Evolutionary conservation across 305 asterid genomes (phyloP).

Genomic region (Lippia alba): DNA sequence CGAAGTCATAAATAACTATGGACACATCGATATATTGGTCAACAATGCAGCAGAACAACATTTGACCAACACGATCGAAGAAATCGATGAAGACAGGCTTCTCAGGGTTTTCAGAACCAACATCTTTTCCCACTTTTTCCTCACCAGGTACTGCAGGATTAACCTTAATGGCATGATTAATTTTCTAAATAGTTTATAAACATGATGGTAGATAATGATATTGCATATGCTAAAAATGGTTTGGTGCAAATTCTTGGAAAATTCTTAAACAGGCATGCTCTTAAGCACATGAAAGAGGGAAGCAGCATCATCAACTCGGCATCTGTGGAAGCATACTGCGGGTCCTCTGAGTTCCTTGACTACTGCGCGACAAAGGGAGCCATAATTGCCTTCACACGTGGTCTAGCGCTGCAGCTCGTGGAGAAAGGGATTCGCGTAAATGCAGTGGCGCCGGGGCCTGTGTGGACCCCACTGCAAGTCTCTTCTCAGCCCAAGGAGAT

Average conservation of each 20-base stretch:
- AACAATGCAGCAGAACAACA: conserved; percentile 87
- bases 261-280: conserved; percentile 63
- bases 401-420: conserved; percentile 65
- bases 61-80: conserved; percentile 57
- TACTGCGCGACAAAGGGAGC: conserved; percentile 86
- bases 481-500: conserved; percentile 32
- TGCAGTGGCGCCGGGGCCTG: conserved; percentile 86
- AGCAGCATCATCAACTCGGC: conserved; percentile 77
- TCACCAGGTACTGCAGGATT: conserved; percentile 47
- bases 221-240: too few relatives aligned
- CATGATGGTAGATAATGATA: too few relatives aligned
- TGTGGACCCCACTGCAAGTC: conserved; percentile 72
- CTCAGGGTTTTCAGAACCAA: conserved; percentile 82
- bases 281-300: conserved; percentile 86
- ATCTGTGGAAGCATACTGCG: conserved; percentile 66
- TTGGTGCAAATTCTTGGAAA: too few relatives aligned
- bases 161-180: too few relatives aligned
- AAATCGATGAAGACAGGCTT: conserved; percentile 71
- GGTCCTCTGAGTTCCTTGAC: conserved; percentile 67
- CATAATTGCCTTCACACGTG: conserved; percentile 75
- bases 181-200: too few relatives aligned
- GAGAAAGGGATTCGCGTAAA: conserved; percentile 73
- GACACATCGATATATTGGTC: conserved; percentile 68
- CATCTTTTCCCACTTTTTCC: conserved; percentile 64
- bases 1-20: conserved; percentile 55